Conservation (phyloP, 805 yeast genomes). For the Kodamaea hsintzibuensis region DNA sequence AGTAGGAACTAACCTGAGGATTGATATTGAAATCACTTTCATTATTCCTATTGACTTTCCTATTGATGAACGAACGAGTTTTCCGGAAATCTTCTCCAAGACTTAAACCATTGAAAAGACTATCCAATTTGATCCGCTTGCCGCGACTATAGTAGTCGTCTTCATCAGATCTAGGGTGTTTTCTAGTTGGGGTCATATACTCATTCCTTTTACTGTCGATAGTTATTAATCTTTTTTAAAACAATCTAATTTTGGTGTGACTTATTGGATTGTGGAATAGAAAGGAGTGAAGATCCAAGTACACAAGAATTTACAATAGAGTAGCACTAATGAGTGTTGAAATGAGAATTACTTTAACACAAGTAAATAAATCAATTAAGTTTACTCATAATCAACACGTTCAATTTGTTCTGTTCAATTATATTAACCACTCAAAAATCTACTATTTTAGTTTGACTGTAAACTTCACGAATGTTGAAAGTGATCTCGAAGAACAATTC, state of each 20-base stretch:
- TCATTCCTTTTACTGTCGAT: neutral
- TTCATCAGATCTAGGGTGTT: conserved; percentile 10
- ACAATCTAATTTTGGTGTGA: no score
- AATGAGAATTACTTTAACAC: no score
- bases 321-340: no score
- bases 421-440: neutral
- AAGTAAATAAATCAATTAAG: no score
- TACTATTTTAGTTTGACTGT: neutral
- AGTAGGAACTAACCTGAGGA: conserved; percentile 13
- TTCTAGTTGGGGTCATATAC: conserved; percentile 5
- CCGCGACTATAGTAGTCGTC: conserved; percentile 11
- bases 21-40: conserved; percentile 13
- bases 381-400: no score
- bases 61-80: neutral
- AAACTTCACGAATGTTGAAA: neutral
- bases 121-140: conserved; percentile 34
- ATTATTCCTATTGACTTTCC: neutral
- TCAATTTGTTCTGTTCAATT: no score
- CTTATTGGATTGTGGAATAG: no score
- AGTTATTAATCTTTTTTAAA: neutral
- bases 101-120: conserved; percentile 24
- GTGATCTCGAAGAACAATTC: neutral
- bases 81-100: conserved; percentile 15
- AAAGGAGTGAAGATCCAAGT: no score
- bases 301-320: no score